Conservation (phyloP, 805 yeast species). For the Scheffersomyces stipitis region DNA sequence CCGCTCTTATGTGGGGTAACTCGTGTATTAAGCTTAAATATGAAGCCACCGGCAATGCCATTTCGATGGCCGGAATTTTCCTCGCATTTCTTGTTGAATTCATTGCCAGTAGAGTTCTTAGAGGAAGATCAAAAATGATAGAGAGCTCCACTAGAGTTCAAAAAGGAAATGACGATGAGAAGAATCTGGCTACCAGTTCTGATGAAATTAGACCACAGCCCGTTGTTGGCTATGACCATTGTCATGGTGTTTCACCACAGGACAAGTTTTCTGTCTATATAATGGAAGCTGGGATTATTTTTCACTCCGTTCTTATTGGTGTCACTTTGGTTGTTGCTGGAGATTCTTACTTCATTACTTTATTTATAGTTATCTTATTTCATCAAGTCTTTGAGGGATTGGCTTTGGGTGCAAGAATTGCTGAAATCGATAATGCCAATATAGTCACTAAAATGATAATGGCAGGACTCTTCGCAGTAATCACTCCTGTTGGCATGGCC, state of each 20-base stretch:
- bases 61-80: slow-evolving; percentile 29
- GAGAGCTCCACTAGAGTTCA: background rate
- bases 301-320: slow-evolving; percentile 32
- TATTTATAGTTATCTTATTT: slow-evolving; percentile 30
- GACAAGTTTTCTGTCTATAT: slow-evolving; percentile 13
- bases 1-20: slow-evolving; percentile 25
- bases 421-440: slow-evolving; percentile 9
- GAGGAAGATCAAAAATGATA: background rate
- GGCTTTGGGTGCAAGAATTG: slow-evolving; percentile 28
- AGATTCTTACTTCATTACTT: slow-evolving; percentile 25
- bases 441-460: slow-evolving; percentile 13
- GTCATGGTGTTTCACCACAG: slow-evolving; percentile 3
- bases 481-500: slow-evolving; percentile 33
- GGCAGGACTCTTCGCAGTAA: slow-evolving; percentile 20
- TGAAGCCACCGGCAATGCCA: slow-evolving; percentile 26
- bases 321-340: slow-evolving; percentile 30
- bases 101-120: slow-evolving; percentile 1
- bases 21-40: slow-evolving; percentile 22
- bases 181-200: background rate
- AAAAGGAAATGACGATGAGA: slow-evolving; percentile 1
- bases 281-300: slow-evolving; percentile 29
- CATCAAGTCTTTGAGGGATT: slow-evolving; percentile 34
- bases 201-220: slow-evolving; percentile 1
- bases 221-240: background rate
- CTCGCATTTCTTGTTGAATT: slow-evolving; percentile 24